phyloP scores from a whole-genome alignment of 2,329 filamentous ascomycete species.

The Aureobasidium sp. region DNA sequence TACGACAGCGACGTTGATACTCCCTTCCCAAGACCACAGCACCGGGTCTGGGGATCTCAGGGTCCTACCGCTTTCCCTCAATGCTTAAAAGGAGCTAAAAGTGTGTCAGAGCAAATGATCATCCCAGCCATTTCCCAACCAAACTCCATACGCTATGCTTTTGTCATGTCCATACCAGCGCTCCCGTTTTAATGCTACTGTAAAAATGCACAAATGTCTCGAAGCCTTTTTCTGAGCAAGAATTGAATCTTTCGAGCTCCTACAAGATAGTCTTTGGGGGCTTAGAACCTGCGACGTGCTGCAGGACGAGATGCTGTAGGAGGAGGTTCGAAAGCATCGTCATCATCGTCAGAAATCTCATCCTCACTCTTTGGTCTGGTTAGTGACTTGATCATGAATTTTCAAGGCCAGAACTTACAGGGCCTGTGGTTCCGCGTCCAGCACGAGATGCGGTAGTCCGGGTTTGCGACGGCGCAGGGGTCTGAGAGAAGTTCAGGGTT shows the following conservation, averaged over 20 bases:
- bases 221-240: background rate
- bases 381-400: background rate
- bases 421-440: conserved; percentile 32
- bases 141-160: conserved; percentile 5
- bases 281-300: conserved; percentile 15
- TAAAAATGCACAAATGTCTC: background rate
- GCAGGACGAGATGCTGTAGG: conserved; percentile 17
- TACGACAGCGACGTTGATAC: background rate
- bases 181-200: background rate
- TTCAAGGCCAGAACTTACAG: conserved; percentile 26
- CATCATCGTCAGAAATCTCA: conserved; percentile 31
- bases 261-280: background rate
- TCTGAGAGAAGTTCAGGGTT: conserved; percentile 36
- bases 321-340: conserved; percentile 32
- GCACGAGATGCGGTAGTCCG: conserved; percentile 23
- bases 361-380: conserved; percentile 26
- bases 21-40: background rate
- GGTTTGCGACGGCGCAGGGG: conserved; percentile 26
- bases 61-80: background rate
- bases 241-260: background rate
- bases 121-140: background rate
- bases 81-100: conserved; percentile 3
- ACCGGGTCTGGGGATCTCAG: background rate
- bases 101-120: conserved; percentile 5
- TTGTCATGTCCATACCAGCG: background rate